Evolutionary conservation across 2,329 filamentous ascomycete species (phyloP).

Genomic region (Fusarium cyanostomum): DNA sequence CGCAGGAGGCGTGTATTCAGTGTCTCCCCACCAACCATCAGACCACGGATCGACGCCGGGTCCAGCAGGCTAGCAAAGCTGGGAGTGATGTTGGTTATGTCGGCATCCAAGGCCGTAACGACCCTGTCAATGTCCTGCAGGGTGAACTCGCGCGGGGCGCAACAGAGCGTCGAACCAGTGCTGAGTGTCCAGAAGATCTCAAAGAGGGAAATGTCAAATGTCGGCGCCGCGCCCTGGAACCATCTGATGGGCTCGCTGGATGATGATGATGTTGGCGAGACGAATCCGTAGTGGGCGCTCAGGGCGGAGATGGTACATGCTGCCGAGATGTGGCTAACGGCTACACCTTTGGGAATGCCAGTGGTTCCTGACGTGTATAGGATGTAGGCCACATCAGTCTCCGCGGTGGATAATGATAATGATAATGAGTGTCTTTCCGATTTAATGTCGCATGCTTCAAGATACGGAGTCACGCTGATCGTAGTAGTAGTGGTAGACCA

Average conservation of each 20-base stretch:
- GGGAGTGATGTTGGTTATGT: constrained; percentile 23
- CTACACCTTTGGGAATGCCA: constrained; percentile 14
- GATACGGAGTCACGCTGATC: background rate
- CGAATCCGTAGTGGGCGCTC: constrained; percentile 6
- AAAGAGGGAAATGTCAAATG: constrained; percentile 21
- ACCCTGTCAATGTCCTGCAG: constrained; percentile 19
- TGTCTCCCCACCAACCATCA: constrained; percentile 29
- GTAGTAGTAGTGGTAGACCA: background rate
- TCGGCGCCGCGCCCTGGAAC: constrained; percentile 23
- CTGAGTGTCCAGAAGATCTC: constrained; percentile 25
- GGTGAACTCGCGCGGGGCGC: constrained; percentile 2
- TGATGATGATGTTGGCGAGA: background rate
- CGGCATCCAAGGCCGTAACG: background rate
- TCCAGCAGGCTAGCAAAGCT: constrained; percentile 21
- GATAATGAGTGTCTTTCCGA: background rate
- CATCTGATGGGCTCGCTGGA: background rate
- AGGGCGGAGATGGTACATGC: constrained; percentile 11
- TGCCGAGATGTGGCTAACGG: constrained; percentile 15
- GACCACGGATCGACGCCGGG: background rate
- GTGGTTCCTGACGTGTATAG: constrained; percentile 23
- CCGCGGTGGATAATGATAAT: rapidly evolving
- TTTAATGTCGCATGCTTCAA: background rate
- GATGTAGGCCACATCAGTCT: background rate
- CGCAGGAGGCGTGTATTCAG: constrained; percentile 11
- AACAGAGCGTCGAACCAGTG: constrained; percentile 20